These are phyloP conservation scores for Cytospora piceicola DNA, from an alignment of 2,329 filamentous ascomycete species.

Conservation along the genomic window DNA sequence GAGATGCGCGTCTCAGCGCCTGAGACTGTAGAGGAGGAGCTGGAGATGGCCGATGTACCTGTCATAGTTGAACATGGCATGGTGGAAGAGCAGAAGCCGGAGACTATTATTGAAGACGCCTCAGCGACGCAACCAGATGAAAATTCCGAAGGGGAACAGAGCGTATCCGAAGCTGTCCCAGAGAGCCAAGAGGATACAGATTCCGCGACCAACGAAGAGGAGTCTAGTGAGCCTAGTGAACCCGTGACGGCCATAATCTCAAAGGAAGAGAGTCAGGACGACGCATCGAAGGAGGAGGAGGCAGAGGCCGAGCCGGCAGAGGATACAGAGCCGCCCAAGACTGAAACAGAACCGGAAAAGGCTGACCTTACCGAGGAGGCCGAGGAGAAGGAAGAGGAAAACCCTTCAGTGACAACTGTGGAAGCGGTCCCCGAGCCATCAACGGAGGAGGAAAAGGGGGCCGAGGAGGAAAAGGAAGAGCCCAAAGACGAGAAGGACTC, in stretches of 20 bases:
- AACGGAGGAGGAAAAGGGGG: slow-evolving; percentile 1
- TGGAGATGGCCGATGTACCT: slow-evolving; percentile 41
- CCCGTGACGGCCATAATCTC: slow-evolving; percentile 1
- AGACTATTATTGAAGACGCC: slow-evolving; percentile 22
- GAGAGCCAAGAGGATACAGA: slow-evolving; percentile 2
- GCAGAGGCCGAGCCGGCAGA: slow-evolving; percentile 23
- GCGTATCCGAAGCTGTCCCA: background rate
- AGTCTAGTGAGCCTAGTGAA: slow-evolving; percentile 15
- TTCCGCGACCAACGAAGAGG: slow-evolving; percentile 32
- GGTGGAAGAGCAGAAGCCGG: slow-evolving; percentile 35
- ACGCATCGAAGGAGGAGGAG: slow-evolving; percentile 2
- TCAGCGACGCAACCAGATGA: slow-evolving; percentile 15
- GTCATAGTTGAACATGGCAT: slow-evolving; percentile 47
- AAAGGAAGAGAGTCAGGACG: slow-evolving; percentile 3
- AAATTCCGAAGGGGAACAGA: background rate
- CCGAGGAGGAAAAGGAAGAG: slow-evolving; percentile 8
- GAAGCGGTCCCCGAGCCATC: slow-evolving; percentile 5
- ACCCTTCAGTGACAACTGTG: slow-evolving; percentile 12
- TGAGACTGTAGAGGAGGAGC: slow-evolving; percentile 58
- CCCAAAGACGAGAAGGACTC: slow-evolving; percentile 2
- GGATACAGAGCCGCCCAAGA: slow-evolving; percentile 19
- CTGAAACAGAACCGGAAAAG: background rate
- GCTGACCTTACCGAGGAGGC: slow-evolving; percentile 27
- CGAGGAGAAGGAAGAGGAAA: slow-evolving; percentile 25
- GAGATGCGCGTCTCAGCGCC: slow-evolving; percentile 51